Percentiles rank a stretch among this genome's conserved stretches.
These are phyloP conservation scores for Zygotorulaspora danielsina DNA, from an alignment of 805 yeast genomes.

Conservation along the genomic window DNA sequence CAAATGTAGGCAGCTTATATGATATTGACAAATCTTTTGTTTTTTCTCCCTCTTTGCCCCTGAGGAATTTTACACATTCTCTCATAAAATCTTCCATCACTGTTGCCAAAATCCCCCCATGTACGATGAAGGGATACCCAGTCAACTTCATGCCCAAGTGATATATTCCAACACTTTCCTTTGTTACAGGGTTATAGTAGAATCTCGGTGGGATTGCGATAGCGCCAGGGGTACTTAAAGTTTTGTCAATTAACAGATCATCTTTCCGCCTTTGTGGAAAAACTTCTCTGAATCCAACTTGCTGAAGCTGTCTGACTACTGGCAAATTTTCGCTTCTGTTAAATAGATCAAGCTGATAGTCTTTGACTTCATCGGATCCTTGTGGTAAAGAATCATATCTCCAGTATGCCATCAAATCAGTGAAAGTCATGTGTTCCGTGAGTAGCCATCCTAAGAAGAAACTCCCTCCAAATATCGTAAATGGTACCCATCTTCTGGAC, in stretches of 20 bases:
- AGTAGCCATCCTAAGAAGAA: constrained; percentile 32
- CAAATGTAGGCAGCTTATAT: constrained; percentile 70
- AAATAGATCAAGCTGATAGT: constrained; percentile 39
- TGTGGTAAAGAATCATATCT: constrained; percentile 31
- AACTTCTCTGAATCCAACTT: constrained; percentile 37
- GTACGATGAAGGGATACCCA: constrained; percentile 84
- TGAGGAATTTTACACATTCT: constrained; percentile 43
- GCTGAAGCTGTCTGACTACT: constrained; percentile 45
- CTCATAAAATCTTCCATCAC: constrained; percentile 72
- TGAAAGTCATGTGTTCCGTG: constrained; percentile 35
- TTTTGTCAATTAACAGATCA: constrained; percentile 43
- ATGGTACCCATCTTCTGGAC: constrained; percentile 24
- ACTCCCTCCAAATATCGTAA: constrained; percentile 29
- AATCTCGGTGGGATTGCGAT: constrained; percentile 69
- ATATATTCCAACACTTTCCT: constrained; percentile 60
- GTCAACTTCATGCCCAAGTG: constrained; percentile 75
- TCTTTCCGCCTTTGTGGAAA: constrained; percentile 40
- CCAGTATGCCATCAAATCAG: constrained; percentile 36
- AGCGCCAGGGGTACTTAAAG: constrained; percentile 71
- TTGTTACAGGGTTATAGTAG: constrained; percentile 52
- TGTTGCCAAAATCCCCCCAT: constrained; percentile 85
- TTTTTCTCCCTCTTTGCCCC: constrained; percentile 30
- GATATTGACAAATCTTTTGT: constrained; percentile 42
- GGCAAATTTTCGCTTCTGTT: constrained; percentile 46
- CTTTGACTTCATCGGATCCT: constrained; percentile 28